phyloP scores from a whole-genome alignment of 1,284 basidiomycete species.

The Exobasidium rhododendri region DNA sequence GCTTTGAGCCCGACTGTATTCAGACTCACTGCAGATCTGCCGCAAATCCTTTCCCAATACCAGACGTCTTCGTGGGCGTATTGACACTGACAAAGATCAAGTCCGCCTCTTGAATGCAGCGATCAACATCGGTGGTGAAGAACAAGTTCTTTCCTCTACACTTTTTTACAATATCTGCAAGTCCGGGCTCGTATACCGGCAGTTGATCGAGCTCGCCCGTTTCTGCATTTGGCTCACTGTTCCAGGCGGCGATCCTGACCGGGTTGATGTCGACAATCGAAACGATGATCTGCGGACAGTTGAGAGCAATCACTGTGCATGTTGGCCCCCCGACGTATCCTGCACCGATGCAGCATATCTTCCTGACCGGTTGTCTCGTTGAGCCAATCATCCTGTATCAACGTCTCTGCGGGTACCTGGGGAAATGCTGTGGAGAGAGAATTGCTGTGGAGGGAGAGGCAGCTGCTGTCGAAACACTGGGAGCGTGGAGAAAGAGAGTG shows the following conservation, averaged over 20 bases:
- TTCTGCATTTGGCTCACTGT: slow-evolving; percentile 59
- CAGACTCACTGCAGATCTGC: slow-evolving; percentile 70
- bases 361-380: slow-evolving; percentile 10
- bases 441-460: background rate
- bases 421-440: background rate
- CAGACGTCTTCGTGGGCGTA: slow-evolving; percentile 96
- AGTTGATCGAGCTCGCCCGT: slow-evolving; percentile 53
- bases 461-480: background rate
- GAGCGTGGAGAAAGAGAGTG: too few species aligned
- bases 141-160: slow-evolving; percentile 92
- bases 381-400: too few species aligned
- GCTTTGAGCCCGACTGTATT: too few species aligned
- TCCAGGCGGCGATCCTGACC: slow-evolving; percentile 92
- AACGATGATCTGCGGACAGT: slow-evolving; percentile 88
- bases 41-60: slow-evolving; percentile 94
- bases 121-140: slow-evolving; percentile 93
- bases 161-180: slow-evolving; percentile 84
- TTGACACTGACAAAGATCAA: slow-evolving; percentile 74
- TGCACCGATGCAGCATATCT: slow-evolving; percentile 69
- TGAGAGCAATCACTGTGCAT: slow-evolving; percentile 89
- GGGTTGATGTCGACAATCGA: slow-evolving; percentile 98
- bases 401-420: too few species aligned
- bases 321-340: slow-evolving; percentile 81
- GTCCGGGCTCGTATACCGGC: slow-evolving; percentile 95
- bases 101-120: slow-evolving; percentile 86